A percentile compares a stretch with the other conserved stretches of the same genome.
Evolutionary conservation across 2,329 filamentous ascomycete genomes (phyloP).

Genomic region (Diplodia seriata): DNA sequence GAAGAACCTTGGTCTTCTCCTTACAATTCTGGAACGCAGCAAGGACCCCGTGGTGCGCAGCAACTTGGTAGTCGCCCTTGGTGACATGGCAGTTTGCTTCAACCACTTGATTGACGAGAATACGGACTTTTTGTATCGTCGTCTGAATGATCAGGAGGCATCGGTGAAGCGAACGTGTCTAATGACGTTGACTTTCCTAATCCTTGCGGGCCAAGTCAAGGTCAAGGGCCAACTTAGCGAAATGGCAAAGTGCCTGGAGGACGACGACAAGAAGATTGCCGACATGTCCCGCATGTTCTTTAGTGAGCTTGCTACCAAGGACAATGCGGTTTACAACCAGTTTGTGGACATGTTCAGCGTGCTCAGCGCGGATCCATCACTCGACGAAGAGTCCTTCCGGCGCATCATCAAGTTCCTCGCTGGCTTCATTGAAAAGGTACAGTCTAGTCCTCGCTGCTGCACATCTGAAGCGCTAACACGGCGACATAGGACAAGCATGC

Average conservation of each 20-base stretch:
- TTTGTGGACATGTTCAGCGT: conserved; percentile 99
- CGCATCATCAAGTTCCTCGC: conserved; percentile 91
- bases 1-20: conserved; percentile 86
- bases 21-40: conserved; percentile 96
- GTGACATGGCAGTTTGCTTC: conserved; percentile 99
- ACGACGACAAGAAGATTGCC: conserved; percentile 91
- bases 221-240: conserved; percentile 98
- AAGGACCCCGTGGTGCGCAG: conserved; percentile 90
- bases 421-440: conserved; percentile 95
- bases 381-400: conserved; percentile 86
- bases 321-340: conserved; percentile 99
- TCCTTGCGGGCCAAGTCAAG: conserved; percentile 96
- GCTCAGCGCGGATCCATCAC: conserved; percentile 77
- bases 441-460: no score
- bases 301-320: conserved; percentile 94
- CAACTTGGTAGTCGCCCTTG: conserved; percentile 95
- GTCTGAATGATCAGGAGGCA: conserved; percentile 84
- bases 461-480: conserved; percentile 34
- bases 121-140: conserved; percentile 94
- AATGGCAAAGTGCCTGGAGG: conserved; percentile 99
- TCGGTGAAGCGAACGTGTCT: conserved; percentile 96
- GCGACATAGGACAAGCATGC: conserved; percentile 86
- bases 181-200: conserved; percentile 98
- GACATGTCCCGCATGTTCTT: conserved; percentile 99
- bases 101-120: conserved; percentile 99